Evolutionary conservation across 352 stramenopile species (phyloP), one percentile per base, ranked within the genome.

Genomic region (Blastocystis hominis): DNA sequence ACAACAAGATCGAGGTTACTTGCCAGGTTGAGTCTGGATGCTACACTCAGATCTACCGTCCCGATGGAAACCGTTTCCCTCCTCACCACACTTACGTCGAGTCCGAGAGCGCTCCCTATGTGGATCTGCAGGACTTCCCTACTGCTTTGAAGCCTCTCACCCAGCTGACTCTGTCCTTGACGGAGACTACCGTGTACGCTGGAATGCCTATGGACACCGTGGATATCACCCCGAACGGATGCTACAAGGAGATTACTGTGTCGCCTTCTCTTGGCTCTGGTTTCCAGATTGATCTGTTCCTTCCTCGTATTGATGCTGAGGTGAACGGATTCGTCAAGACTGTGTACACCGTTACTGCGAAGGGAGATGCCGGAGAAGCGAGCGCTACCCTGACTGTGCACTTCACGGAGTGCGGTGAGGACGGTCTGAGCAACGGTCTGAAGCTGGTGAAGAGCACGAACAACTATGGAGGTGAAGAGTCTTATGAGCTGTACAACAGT

Each of bases 181-280:
- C 15, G 24, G 64, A 76, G 30, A 54, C 47, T 1, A 76, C 30
- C 44, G 64, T 76, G 64, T 76, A 53, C 44, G 24, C 20, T 9
- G 64, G 64, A 6, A 36, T 50, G 13, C 36, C 34, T 17, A 50
- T 76, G 64, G 34, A 55, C 47, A 76, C 64, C 34, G 34, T 76
- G 4, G 34, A 46, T 34, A 76, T 76, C 47, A 20, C n/a, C 44
- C 64, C 64, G n/a, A 76, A 76, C 47, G 64, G 64, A 2, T 76
- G n/a, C 17, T 76, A 55, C 64, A 76, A 76, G 64, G 64, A 55
- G 36, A 76, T 76, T n/a, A 55, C 15, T n/a, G 47, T 76, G 5
- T 3, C 24, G 4, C 64, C 64, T 55, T 50, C 64, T 20, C 36
- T 76, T 3, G 42, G 64, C 24, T 50, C n/a, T 55, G 42, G 55